These are phyloP conservation scores for Phytopythium litorale DNA, from an alignment of 352 stramenopile species.

Conservation along the genomic window DNA sequence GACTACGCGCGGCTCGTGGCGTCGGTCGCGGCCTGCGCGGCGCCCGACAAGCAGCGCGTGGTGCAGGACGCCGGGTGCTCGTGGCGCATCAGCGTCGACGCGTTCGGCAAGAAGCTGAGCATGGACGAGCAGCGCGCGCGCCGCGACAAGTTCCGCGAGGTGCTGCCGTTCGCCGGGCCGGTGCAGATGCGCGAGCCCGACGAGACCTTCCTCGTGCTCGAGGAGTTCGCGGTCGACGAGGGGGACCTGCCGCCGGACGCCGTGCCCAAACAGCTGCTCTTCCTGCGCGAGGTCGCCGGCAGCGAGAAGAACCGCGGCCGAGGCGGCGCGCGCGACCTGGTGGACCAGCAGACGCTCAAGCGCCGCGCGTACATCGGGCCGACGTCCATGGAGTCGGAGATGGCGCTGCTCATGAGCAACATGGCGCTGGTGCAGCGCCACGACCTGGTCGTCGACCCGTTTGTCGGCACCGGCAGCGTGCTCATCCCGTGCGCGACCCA, in stretches of 20 bases:
- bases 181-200: conserved; percentile 65
- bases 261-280: conserved; percentile 63
- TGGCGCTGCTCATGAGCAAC: conserved; percentile 95
- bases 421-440: conserved; percentile 67
- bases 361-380: conserved; percentile 94
- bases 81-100: conserved; percentile 76
- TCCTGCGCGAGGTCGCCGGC: conserved; percentile 63
- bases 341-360: conserved; percentile 93
- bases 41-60: conserved; percentile 38
- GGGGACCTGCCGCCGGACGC: conserved; percentile 21
- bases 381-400: conserved; percentile 97
- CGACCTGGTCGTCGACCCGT: conserved; percentile 94
- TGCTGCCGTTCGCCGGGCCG: conserved; percentile 62
- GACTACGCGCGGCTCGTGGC: conserved; percentile 51
- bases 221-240: conserved; percentile 66
- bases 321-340: conserved; percentile 59
- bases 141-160: conserved; percentile 44
- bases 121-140: conserved; percentile 58
- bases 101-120: conserved; percentile 78
- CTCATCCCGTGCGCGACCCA: conserved; percentile 92
- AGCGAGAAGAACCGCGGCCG: conserved; percentile 72
- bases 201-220: conserved; percentile 73
- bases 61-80: conserved; percentile 38
- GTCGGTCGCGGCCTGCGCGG: conserved; percentile 31
- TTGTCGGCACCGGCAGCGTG: conserved; percentile 97